A percentile compares a stretch with the other conserved stretches of the same genome.
These are phyloP conservation scores for Oropetium thomaeum DNA, from an alignment of 176 grass and related monocot genomes.

Conservation along the genomic window DNA sequence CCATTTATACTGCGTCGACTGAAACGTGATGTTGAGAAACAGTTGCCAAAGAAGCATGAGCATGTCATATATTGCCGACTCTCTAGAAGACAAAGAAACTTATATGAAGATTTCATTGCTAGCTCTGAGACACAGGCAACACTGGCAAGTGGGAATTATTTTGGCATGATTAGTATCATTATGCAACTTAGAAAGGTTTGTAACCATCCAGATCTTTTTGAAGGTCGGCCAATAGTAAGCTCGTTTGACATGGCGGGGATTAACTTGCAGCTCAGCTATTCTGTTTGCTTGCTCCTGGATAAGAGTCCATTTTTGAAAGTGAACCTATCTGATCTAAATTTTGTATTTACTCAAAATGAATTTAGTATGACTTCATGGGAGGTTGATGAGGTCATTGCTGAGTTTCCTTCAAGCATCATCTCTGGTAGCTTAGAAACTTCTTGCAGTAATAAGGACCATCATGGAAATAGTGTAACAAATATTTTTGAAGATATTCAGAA, in stretches of 20 bases:
- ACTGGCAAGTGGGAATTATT: slow-evolving; percentile 86
- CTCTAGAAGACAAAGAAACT: slow-evolving; percentile 90
- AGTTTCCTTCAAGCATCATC: slow-evolving; percentile 39
- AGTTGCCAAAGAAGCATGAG: slow-evolving; percentile 87
- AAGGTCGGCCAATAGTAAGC: slow-evolving; percentile 96
- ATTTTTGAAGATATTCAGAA: slow-evolving; percentile 95
- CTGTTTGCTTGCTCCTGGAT: slow-evolving; percentile 65
- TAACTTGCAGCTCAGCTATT: slow-evolving; percentile 68
- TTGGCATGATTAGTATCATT: slow-evolving; percentile 99
- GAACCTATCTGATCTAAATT: slow-evolving; percentile 73
- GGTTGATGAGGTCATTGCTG: slow-evolving; percentile 48
- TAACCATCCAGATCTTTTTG: slow-evolving; percentile 99
- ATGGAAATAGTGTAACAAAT: slow-evolving; percentile 47
- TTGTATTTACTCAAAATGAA: slow-evolving; percentile 88
- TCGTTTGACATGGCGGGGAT: slow-evolving; percentile 98
- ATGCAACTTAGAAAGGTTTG: slow-evolving; percentile 99
- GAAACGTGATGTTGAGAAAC: slow-evolving; percentile 98
- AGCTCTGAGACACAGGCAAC: slow-evolving; percentile 94
- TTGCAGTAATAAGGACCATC: slow-evolving; percentile 34
- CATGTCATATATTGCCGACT: slow-evolving; percentile 97
- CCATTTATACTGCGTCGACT: slow-evolving; percentile 92
- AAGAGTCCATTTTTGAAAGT: slow-evolving; percentile 68
- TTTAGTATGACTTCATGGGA: slow-evolving; percentile 86
- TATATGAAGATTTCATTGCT: slow-evolving; percentile 98
- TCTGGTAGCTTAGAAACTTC: slow-evolving; percentile 18